Conservation (phyloP, 2,329 filamentous ascomycete genomes). For the Cladosporium cucumerinum region DNA sequence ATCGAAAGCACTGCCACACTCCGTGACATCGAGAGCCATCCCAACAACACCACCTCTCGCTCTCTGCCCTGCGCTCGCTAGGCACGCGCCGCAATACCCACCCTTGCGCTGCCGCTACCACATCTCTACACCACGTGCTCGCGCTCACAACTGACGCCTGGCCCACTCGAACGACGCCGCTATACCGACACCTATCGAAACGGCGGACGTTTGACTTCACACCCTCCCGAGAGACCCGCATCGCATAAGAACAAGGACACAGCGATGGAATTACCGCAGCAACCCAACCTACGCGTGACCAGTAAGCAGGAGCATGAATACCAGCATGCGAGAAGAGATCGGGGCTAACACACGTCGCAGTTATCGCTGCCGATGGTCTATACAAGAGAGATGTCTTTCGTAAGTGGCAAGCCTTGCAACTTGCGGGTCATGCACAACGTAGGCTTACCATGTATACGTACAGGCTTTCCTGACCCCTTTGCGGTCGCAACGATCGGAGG, state of each 20-base stretch:
- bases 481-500: constrained; percentile 95
- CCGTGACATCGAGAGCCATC: not conserved
- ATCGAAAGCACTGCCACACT: not conserved
- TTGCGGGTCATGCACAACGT: not conserved
- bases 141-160: not conserved
- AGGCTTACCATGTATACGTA: constrained; percentile 20
- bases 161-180: not conserved
- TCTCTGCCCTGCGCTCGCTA: constrained; percentile 3
- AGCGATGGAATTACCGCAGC: constrained; percentile 48
- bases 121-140: not conserved
- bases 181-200: not conserved
- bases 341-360: constrained; percentile 49
- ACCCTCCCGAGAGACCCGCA: not conserved
- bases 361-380: constrained; percentile 96
- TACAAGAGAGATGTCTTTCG: constrained; percentile 99
- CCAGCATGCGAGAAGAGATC: not conserved
- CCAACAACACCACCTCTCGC: not conserved
- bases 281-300: constrained; percentile 85
- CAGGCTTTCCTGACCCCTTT: constrained; percentile 96
- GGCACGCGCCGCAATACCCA: constrained; percentile 1
- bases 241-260: constrained; percentile 12
- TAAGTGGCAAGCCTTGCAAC: constrained; percentile 52
- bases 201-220: constrained; percentile 5
- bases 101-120: not conserved
- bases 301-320: constrained; percentile 57